Evolutionary conservation across 1,284 basidiomycete genomes (phyloP).

Genomic region (Leccinum angustisporum): DNA sequence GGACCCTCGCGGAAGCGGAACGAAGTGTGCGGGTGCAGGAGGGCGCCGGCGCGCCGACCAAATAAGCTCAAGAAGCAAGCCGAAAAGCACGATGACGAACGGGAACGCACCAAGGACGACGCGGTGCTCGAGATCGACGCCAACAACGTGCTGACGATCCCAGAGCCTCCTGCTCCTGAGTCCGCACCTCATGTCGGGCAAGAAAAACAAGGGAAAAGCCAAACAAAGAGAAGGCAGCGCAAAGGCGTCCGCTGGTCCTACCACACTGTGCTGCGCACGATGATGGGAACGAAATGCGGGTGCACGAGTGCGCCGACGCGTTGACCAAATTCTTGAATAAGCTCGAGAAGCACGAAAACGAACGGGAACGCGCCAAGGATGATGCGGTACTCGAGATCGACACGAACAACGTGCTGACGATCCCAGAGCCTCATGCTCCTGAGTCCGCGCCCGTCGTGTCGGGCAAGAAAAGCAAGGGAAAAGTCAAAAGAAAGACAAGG

Average conservation of each 20-base stretch:
- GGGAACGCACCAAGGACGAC: conserved; percentile 64
- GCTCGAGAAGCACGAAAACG: too few relatives aligned
- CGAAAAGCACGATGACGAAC: conserved; percentile 53
- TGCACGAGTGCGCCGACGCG: too few relatives aligned
- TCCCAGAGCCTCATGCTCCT: too few relatives aligned
- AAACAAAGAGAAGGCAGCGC: conserved; percentile 1
- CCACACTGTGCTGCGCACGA: neutral
- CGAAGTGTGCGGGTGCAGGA: conserved; percentile 59
- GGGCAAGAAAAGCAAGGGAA: too few relatives aligned
- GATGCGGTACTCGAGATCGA: too few relatives aligned
- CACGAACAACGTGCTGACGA: too few relatives aligned
- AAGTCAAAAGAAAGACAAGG: too few relatives aligned
- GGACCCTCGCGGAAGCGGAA: conserved; percentile 49
- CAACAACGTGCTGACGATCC: conserved; percentile 49
- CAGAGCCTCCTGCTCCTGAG: conserved; percentile 10
- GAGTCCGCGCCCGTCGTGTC: too few relatives aligned
- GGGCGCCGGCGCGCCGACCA: conserved; percentile 55
- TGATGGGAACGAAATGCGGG: conserved; percentile 62
- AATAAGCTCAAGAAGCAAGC: conserved; percentile 69
- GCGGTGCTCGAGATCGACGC: conserved; percentile 75
- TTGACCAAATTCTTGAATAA: too few relatives aligned
- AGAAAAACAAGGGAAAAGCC: conserved; percentile 21
- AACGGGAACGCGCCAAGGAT: too few relatives aligned
- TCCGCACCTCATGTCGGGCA: conserved; percentile 8
- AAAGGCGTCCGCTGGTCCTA: conserved; percentile 11